A percentile compares a stretch with the other conserved stretches of the same genome.
These are phyloP conservation scores for Microbotryum silenes-acaulis DNA, from an alignment of 1,284 basidiomycete genomes.

Conservation along the genomic window DNA sequence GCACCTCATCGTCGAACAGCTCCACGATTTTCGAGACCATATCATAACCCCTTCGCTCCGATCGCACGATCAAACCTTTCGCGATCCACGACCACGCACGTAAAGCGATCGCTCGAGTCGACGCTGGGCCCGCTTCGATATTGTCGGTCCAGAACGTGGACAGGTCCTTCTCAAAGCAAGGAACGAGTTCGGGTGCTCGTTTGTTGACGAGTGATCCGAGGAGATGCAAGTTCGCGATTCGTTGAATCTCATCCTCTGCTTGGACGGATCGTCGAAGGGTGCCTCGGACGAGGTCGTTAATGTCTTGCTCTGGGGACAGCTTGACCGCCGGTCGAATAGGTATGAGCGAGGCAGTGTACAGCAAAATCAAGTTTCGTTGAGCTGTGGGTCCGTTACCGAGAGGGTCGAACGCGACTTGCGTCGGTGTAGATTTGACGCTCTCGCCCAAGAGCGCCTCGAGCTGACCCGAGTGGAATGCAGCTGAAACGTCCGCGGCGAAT, in stretches of 20 bases:
- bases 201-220: conserved; percentile 70
- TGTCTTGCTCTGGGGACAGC: conserved; percentile 46
- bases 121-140: conserved; percentile 42
- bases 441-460: conserved; percentile 40
- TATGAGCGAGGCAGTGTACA: conserved; percentile 17
- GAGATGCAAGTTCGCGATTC: conserved; percentile 54
- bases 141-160: conserved; percentile 37
- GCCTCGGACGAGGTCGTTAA: conserved; percentile 44
- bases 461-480: conserved; percentile 56
- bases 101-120: conserved; percentile 51
- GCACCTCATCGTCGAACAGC: conserved; percentile 53
- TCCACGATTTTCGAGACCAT: conserved; percentile 61
- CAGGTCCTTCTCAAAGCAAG: conserved; percentile 44
- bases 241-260: conserved; percentile 52
- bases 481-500: conserved; percentile 51
- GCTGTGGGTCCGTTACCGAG: conserved; percentile 32
- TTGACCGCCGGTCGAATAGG: conserved; percentile 45
- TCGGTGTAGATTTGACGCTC: no score
- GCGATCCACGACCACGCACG: conserved; percentile 63
- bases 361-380: conserved; percentile 9
- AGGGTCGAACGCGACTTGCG: conserved; percentile 39
- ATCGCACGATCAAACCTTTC: conserved; percentile 61
- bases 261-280: conserved; percentile 47
- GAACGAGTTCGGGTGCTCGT: conserved; percentile 49
- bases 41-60: conserved; percentile 52